Conservation (phyloP, 108 stramenopile species). For the Phaeodactylum tricornutum region DNA sequence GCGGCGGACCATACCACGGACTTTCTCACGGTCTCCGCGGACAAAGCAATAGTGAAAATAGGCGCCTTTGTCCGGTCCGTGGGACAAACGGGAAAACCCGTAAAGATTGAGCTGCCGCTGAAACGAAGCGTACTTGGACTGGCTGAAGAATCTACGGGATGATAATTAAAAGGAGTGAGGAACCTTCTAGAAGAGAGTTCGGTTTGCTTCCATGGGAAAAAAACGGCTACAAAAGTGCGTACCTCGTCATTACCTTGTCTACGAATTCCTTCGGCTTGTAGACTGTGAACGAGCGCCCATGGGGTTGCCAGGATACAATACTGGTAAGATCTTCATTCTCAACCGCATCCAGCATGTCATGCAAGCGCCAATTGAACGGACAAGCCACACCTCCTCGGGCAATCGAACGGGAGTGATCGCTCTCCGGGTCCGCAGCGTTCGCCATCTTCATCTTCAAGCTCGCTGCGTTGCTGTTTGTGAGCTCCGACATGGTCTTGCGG, state of each 20-base stretch:
- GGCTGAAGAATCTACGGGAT: conserved; percentile 8
- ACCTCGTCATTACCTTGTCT: conserved; percentile 32
- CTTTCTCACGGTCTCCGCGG: conserved; percentile 5
- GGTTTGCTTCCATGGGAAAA: too few species aligned
- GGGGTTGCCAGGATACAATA: conserved; percentile 44
- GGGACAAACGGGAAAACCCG: conserved; percentile 26
- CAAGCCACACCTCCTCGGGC: conserved; percentile 7
- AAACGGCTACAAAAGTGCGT: too few species aligned
- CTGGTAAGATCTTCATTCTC: conserved; percentile 4
- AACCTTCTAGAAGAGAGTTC: background rate
- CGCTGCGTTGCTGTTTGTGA: too few species aligned
- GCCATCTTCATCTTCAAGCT: too few species aligned
- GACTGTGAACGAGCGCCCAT: conserved; percentile 41
- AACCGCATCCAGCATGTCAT: conserved; percentile 16
- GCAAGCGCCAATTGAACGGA: conserved; percentile 8
- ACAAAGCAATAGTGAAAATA: conserved; percentile 24
- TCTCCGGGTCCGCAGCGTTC: too few species aligned
- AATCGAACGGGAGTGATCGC: too few species aligned
- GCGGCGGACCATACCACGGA: conserved; percentile 26
- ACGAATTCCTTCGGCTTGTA: conserved; percentile 39
- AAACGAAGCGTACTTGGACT: conserved; percentile 23
- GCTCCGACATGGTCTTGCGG: too few species aligned
- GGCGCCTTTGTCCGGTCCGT: conserved; percentile 12
- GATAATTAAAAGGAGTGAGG: background rate
- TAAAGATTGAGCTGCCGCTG: conserved; percentile 29